Evolutionary conservation across 495 filamentous ascomycete genomes (phyloP), one percentile per base, ranked within the genome.

Genomic region (Podospora fimiseda): DNA sequence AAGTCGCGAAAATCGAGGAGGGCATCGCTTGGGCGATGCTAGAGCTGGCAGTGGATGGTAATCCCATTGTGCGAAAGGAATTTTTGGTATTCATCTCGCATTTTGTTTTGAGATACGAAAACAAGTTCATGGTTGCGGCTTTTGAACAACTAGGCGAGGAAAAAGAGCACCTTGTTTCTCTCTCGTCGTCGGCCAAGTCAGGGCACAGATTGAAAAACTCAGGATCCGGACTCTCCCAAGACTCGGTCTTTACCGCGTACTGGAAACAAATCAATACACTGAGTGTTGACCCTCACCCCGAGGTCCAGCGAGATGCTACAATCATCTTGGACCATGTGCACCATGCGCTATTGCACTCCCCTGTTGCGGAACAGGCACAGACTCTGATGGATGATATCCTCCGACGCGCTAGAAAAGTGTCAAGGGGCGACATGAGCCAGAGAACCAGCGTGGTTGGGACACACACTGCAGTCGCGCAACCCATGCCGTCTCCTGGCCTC

Each of bases 251-350:
- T 65, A 85, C 88, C 8, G 86, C 90, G 1, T 85, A 94, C 51
- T 97, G 93, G 93, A 91, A 94, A 64, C 91, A 95, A 51, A 74
- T 95, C 42, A 75, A 96, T 30, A 85, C 91, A 40, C 73, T 97
- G 70, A 89, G 89, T 27, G 89, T 95, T 22, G 93, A 97, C 58
- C 92, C 93, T 19, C 90, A 96, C 64, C 93, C 93, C 8, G 90
- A 97, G 56, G 87, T 96, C 24, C 88, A 92, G 41, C 81, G 86
- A 58, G 84, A 90, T 65, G 93, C 90, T 6, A 80, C 79, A 11
- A 77, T 84, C 23, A 80, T 96, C 37, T 79, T 95, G 20, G 93
- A 97, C 63, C 87, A 86, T 58, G 80, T 97, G 39, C 85, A 97
- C 59, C 73, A 84, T 27, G 75, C 80, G 2, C 72, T 97, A 15